A percentile compares a stretch with the other conserved stretches of the same genome.
These are phyloP conservation scores for Terana coerulea DNA, from an alignment of 768 basidiomycete genomes.

Conservation along the genomic window DNA sequence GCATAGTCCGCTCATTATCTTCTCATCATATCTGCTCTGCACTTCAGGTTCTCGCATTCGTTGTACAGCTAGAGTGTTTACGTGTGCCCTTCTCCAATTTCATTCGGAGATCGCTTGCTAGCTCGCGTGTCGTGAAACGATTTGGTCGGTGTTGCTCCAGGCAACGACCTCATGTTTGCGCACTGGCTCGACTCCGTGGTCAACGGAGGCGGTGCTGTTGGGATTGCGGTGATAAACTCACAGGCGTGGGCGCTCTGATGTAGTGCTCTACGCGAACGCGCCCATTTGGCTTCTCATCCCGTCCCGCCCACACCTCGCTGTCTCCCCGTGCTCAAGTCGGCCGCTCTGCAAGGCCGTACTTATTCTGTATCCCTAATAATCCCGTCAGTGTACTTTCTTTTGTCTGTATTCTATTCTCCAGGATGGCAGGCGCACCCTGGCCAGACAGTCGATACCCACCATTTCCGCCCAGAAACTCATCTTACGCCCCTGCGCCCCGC, in stretches of 20 bases:
- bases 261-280: neutral
- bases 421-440: slow-evolving; percentile 9
- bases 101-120: slow-evolving; percentile 10
- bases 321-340: neutral
- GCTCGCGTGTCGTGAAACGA: neutral
- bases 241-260: neutral
- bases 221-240: neutral
- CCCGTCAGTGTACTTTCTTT: neutral
- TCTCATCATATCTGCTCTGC: slow-evolving; percentile 16
- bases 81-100: slow-evolving; percentile 23
- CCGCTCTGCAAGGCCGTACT: neutral
- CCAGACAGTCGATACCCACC: slow-evolving; percentile 12
- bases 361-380: slow-evolving; percentile 5
- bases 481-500: neutral
- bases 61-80: slow-evolving; percentile 27
- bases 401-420: neutral
- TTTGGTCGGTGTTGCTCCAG: neutral
- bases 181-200: neutral
- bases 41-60: slow-evolving; percentile 18
- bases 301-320: neutral
- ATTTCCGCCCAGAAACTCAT: neutral
- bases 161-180: neutral
- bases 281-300: neutral
- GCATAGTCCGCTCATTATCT: slow-evolving; percentile 15
- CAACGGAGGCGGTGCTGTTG: neutral